These are phyloP conservation scores for Metschnikowia kofuensis DNA, from an alignment of 805 yeast genomes.

Conservation along the genomic window DNA sequence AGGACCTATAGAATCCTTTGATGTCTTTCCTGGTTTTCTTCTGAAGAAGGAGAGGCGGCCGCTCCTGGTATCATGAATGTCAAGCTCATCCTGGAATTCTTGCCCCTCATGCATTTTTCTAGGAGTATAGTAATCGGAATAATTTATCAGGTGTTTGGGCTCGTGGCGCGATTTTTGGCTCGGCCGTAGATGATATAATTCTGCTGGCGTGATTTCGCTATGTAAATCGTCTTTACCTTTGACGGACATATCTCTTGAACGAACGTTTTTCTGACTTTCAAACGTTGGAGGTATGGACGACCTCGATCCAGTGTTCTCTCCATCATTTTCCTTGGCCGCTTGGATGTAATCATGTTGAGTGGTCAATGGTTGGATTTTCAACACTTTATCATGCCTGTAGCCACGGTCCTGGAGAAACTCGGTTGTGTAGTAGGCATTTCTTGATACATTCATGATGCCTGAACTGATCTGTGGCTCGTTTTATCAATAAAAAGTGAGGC, in stretches of 20 bases:
- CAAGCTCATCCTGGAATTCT: background rate
- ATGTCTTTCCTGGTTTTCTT: background rate
- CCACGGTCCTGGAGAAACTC: conserved; percentile 25
- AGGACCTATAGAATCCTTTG: background rate
- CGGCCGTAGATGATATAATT: conserved; percentile 19
- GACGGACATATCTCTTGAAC: background rate
- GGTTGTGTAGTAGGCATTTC: conserved; percentile 39
- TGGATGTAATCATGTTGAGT: background rate
- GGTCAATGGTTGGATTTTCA: background rate
- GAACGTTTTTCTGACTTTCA: background rate
- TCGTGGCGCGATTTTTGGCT: background rate
- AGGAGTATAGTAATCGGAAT: conserved; percentile 9
- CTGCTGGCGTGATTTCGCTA: conserved; percentile 40
- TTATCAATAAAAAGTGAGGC: background rate
- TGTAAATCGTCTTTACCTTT: conserved; percentile 21
- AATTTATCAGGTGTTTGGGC: conserved; percentile 3
- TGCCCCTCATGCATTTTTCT: background rate
- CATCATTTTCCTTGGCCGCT: background rate
- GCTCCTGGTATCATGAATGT: background rate
- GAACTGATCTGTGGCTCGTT: background rate
- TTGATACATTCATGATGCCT: conserved; percentile 36
- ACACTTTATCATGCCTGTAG: background rate
- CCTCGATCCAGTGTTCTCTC: too few relatives aligned
- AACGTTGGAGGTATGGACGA: background rate
- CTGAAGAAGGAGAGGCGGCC: background rate